Conservation (phyloP, 345 rosid genomes). For the Gossypium longicalyx region DNA sequence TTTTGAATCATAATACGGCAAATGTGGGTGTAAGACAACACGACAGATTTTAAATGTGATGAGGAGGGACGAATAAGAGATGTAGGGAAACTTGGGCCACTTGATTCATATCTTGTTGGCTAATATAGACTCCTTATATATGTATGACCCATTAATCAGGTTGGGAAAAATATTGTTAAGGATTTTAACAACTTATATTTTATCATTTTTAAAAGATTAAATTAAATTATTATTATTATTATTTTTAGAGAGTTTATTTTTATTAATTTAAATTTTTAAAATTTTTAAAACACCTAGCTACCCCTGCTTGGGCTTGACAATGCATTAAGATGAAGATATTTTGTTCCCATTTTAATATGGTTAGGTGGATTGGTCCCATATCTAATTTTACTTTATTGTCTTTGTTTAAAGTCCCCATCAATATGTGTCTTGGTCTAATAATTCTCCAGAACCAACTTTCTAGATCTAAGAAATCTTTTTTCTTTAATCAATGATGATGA, state of each 20-base stretch:
- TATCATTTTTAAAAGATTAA: no score
- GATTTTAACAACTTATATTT: no score
- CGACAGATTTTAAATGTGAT: neutral
- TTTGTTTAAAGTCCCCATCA: conserved; percentile 6
- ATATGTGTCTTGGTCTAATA: neutral
- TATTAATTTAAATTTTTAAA: no score
- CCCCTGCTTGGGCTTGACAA: neutral
- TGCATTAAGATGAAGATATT: neutral
- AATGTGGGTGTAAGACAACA: neutral
- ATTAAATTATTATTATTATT: no score
- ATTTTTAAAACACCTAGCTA: no score
- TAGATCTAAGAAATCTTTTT: neutral
- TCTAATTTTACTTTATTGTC: conserved; percentile 3
- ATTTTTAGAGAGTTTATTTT: no score
- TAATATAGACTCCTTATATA: neutral
- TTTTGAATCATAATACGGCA: neutral
- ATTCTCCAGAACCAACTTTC: conserved; percentile 1
- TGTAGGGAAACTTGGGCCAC: neutral
- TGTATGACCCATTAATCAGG: no score
- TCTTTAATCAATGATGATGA: neutral
- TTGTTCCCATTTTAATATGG: conserved; percentile 5
- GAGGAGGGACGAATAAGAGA: neutral
- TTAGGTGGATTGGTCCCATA: conserved; percentile 11
- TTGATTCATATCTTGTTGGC: neutral
- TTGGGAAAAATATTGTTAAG: no score